Evolutionary conservation across 148 eudicot species (phyloP).

Genomic region (Selenicereus undatus): DNA sequence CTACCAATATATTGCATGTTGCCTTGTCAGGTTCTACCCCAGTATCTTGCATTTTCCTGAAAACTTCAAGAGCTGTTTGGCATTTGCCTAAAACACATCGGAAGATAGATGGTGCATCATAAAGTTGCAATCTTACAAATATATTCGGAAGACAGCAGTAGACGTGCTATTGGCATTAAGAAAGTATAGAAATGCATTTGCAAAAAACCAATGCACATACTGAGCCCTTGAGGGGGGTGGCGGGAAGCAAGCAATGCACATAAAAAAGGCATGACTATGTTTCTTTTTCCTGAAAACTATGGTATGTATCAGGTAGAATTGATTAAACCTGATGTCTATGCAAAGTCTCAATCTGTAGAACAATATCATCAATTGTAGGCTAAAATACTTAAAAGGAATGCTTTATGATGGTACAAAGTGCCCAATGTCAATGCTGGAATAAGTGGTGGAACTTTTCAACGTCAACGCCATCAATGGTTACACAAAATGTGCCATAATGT

Average conservation of each 20-base stretch:
- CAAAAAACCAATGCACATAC: too few relatives aligned
- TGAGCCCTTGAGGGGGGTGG: too few relatives aligned
- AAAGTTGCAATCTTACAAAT: background rate
- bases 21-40: slow-evolving; percentile 84
- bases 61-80: slow-evolving; percentile 56
- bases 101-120: background rate
- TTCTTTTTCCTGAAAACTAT: background rate
- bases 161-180: background rate
- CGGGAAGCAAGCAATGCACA: background rate
- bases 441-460: background rate
- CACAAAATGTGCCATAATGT: background rate
- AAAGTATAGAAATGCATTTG: background rate
- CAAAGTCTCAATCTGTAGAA: background rate
- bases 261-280: background rate
- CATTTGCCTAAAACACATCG: slow-evolving; percentile 50
- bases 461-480: background rate
- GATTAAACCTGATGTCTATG: background rate
- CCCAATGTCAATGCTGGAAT: background rate
- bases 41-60: slow-evolving; percentile 72
- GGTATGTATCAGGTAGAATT: background rate
- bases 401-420: background rate
- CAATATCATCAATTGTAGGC: background rate
- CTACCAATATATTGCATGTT: slow-evolving; percentile 74
- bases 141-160: background rate
- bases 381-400: background rate